Base-by-base conservation (phyloP, 352 stramenopile species). In the Phytophthora aleatoria region DNA sequence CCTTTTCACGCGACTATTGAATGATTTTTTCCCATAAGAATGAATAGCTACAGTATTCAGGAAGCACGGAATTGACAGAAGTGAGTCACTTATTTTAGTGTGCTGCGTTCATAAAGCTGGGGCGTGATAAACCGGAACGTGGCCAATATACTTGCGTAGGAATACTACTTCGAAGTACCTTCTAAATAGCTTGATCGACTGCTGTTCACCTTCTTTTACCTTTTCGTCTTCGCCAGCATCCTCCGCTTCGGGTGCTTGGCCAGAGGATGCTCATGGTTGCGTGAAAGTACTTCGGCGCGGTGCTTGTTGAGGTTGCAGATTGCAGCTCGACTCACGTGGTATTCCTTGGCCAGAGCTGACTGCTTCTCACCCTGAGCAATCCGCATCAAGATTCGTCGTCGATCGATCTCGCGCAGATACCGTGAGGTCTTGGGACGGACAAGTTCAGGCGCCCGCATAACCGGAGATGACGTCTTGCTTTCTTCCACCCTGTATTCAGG, bases 241-340 rank as follows among this genome's bases (percentile, higher is more conserved):
- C 72, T 61, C 9, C 72, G 64, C 54, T 89, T 91, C 0, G 82
- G 80, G 56, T 89, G 76, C 48, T 88, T 87, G 2, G 79, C 79
- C n/a, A 87, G 60, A 16, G 81, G 81, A 57, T 88, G 73, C 41
- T 83, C 73, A 36, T 82, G 57, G 26, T 69, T 71, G 4, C 81
- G 77, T 7, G 73, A 76, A 1, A 90, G 56, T 10, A 90, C 81
- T 44, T 77, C 66, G 8, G 71, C 71, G 11, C 81, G 77, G 38
- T 88, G 77, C 48, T 90, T 90, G 66, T 87, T 84, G 24, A 90
- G 56, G 50, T 88, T 88, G 55, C 81, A 90, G 57, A 90, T 90
- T 12, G 81, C 79, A 0, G 81, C 79, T 54, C 81, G 81, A 9
- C 77, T 90, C 30, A 90, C 81, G n/a, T 74, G 73, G 49, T 85